Evolutionary conservation across 2,329 filamentous ascomycete genomes (phyloP).

Genomic region (Phoma sp.): DNA sequence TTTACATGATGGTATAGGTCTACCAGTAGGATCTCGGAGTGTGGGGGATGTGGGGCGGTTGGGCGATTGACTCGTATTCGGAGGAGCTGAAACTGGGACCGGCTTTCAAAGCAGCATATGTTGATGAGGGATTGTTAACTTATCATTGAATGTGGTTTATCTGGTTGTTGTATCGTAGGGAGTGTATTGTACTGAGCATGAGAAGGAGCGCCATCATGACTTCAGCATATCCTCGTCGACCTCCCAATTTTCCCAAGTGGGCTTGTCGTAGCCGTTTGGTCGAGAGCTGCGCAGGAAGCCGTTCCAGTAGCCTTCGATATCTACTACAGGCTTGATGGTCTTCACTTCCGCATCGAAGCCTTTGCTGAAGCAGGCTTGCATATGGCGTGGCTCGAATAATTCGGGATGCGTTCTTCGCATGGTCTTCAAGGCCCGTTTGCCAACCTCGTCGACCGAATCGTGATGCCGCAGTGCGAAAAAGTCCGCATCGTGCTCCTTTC

Average conservation of each 20-base stretch:
- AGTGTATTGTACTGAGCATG: background rate
- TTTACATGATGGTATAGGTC: background rate
- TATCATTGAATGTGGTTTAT: background rate
- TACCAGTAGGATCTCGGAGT: background rate
- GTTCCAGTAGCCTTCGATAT: slow-evolving; percentile 57
- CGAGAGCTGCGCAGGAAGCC: slow-evolving; percentile 56
- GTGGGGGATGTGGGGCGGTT: slow-evolving; percentile 13
- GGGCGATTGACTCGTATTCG: slow-evolving; percentile 1
- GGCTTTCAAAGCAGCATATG: background rate
- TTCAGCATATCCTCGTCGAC: slow-evolving; percentile 48
- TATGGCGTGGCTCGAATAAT: slow-evolving; percentile 57
- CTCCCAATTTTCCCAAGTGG: slow-evolving; percentile 57
- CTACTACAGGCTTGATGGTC: slow-evolving; percentile 53
- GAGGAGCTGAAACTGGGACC: background rate
- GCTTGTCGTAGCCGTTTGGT: slow-evolving; percentile 59
- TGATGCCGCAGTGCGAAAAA: slow-evolving; percentile 65
- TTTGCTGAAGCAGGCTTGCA: slow-evolving; percentile 58
- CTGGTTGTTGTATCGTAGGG: slow-evolving; percentile 1
- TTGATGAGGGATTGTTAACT: background rate
- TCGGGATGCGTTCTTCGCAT: slow-evolving; percentile 62
- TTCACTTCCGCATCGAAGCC: slow-evolving; percentile 54
- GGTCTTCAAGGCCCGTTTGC: slow-evolving; percentile 62
- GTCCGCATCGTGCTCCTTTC: slow-evolving; percentile 55
- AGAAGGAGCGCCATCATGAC: slow-evolving; percentile 10
- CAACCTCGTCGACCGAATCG: slow-evolving; percentile 70